These are phyloP conservation scores for Maudiozyma turicensis DNA, from an alignment of 805 yeast species.

Conservation along the genomic window DNA sequence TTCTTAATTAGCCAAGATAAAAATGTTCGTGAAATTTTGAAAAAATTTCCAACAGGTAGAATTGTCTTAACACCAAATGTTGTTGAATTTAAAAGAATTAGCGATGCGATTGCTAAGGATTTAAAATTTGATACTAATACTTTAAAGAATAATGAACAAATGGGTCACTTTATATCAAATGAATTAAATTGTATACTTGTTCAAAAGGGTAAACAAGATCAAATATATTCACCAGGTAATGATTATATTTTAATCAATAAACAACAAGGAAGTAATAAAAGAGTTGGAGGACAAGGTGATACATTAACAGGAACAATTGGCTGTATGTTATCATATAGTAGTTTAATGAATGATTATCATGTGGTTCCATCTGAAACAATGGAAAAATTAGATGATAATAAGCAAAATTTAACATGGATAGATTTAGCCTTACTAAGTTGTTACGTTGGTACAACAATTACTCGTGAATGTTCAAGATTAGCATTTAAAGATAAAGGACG, in stretches of 20 bases:
- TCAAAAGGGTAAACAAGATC: conserved; percentile 63
- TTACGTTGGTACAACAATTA: conserved; percentile 60
- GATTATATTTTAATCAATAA: conserved; percentile 33
- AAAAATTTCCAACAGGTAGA: conserved; percentile 40
- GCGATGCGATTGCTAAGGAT: conserved; percentile 32
- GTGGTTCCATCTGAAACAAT: conserved; percentile 42
- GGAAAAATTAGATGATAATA: not conserved
- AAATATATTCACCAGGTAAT: conserved; percentile 41
- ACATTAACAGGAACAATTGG: conserved; percentile 81
- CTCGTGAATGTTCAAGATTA: conserved; percentile 50
- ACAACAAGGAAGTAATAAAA: conserved; percentile 54
- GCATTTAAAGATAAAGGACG: conserved; percentile 64
- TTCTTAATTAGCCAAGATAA: conserved; percentile 43
- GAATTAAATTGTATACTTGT: conserved; percentile 30
- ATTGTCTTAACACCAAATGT: conserved; percentile 85
- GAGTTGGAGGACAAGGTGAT: conserved; percentile 98
- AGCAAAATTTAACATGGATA: conserved; percentile 22
- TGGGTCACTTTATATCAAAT: conserved; percentile 17
- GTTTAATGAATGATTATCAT: conserved; percentile 46
- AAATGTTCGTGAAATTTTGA: conserved; percentile 28
- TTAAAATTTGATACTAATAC: conserved; percentile 21
- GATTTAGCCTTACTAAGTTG: conserved; percentile 43
- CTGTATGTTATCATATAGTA: conserved; percentile 71
- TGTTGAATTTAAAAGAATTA: conserved; percentile 67
- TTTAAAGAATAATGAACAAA: conserved; percentile 12